A percentile compares a stretch with the other conserved stretches of the same genome.
Evolutionary conservation across 1,139 yeast species (phyloP).

Genomic region (Hansenula sp.): DNA sequence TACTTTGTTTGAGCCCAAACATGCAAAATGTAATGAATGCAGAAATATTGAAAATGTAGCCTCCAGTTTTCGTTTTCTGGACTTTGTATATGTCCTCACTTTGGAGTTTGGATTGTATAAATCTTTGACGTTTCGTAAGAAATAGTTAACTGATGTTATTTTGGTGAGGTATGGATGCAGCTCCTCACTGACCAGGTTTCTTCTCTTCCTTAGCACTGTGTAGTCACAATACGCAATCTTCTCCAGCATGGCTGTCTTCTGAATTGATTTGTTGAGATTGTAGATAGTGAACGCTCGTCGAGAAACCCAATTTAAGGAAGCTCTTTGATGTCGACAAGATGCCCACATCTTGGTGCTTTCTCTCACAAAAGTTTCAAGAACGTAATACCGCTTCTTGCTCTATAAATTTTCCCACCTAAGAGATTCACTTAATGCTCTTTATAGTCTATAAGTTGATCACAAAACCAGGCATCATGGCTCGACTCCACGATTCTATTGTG

Average conservation of each 20-base stretch:
- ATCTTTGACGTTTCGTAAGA: background rate
- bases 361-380: no score
- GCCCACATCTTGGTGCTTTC: background rate
- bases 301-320: background rate
- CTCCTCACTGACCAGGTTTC: background rate
- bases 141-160: background rate
- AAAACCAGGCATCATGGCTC: no score
- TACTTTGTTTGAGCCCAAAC: no score
- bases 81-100: background rate
- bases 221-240: background rate
- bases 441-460: no score
- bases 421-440: no score
- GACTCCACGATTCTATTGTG: no score
- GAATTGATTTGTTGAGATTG: background rate
- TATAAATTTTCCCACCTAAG: no score
- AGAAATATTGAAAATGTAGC: background rate
- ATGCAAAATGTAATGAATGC: background rate
- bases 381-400: no score
- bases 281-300: background rate
- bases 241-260: background rate
- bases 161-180: background rate
- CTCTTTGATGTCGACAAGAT: background rate
- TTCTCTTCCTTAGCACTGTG: background rate
- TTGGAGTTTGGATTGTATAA: background rate
- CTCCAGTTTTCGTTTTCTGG: background rate